Conservation (phyloP, 2,329 filamentous ascomycete species). For the Esteya vermicola region DNA sequence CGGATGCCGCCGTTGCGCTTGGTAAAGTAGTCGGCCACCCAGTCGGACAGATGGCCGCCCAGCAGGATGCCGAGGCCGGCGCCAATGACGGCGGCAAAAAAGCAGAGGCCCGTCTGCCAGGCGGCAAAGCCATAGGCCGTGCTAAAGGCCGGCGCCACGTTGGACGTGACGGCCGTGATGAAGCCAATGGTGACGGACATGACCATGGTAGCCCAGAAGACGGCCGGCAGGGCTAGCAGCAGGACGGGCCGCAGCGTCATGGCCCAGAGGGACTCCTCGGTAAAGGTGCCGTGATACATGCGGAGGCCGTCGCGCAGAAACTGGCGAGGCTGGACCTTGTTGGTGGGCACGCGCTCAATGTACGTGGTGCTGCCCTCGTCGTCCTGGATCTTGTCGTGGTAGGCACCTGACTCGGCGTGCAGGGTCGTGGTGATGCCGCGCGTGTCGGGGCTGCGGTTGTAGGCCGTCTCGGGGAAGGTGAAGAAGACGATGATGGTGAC, state of each 20-base stretch:
- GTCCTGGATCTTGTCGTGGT: constrained; percentile 4
- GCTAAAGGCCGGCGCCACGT: constrained; percentile 29
- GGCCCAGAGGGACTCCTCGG: constrained; percentile 29
- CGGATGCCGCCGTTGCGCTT: constrained; percentile 37
- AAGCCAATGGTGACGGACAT: constrained; percentile 38
- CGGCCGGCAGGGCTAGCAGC: constrained; percentile 33
- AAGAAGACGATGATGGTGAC: constrained; percentile 33
- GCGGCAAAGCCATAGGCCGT: constrained; percentile 27
- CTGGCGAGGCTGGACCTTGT: neutral
- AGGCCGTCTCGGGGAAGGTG: constrained; percentile 41
- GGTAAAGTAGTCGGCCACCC: constrained; percentile 33
- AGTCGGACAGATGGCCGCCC: constrained; percentile 33
- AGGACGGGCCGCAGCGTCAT: constrained; percentile 35
- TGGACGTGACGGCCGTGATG: constrained; percentile 38
- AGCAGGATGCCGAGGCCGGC: constrained; percentile 32
- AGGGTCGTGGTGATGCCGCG: constrained; percentile 8
- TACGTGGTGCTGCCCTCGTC: constrained; percentile 3
- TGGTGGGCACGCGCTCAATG: constrained; percentile 4
- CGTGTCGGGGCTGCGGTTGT: constrained; percentile 19
- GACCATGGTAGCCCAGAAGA: constrained; percentile 40
- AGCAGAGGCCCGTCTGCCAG: constrained; percentile 35
- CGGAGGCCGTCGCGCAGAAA: constrained; percentile 14
- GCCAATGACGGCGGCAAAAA: constrained; percentile 32
- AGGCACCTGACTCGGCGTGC: constrained; percentile 2
- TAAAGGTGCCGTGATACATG: constrained; percentile 25